These are phyloP conservation scores for Alternaria sp. DNA, from an alignment of 2,329 filamentous ascomycete species.

Conservation along the genomic window DNA sequence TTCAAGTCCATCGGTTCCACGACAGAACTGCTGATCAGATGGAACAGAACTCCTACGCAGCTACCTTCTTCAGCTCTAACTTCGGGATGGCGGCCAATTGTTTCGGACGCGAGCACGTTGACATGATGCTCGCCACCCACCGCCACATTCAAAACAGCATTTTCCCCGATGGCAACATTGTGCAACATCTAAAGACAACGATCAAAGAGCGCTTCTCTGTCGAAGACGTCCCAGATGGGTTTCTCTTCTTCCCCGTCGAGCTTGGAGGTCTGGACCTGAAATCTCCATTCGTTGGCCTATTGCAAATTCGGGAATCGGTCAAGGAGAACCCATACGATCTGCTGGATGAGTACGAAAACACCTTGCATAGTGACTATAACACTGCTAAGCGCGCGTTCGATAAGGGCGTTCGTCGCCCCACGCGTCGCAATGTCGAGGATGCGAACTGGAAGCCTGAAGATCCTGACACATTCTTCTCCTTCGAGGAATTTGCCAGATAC, in stretches of 20 bases:
- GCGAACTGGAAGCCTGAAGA: slow-evolving; percentile 22
- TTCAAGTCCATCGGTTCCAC: not conserved
- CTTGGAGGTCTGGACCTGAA: slow-evolving; percentile 61
- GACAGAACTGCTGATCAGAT: slow-evolving; percentile 2
- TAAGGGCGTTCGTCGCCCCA: slow-evolving; percentile 22
- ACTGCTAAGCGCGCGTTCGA: slow-evolving; percentile 42
- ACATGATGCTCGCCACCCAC: slow-evolving; percentile 62
- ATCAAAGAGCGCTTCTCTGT: slow-evolving; percentile 64
- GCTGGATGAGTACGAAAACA: slow-evolving; percentile 54
- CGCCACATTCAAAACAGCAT: slow-evolving; percentile 60
- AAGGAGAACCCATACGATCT: slow-evolving; percentile 50
- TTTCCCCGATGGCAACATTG: slow-evolving; percentile 52
- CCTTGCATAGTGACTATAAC: slow-evolving; percentile 49
- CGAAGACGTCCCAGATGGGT: slow-evolving; percentile 59
- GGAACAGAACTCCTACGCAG: slow-evolving; percentile 63
- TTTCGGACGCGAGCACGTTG: slow-evolving; percentile 62
- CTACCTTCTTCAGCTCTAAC: slow-evolving; percentile 63
- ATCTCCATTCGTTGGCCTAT: slow-evolving; percentile 60
- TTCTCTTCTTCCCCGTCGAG: slow-evolving; percentile 63
- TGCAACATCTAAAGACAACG: slow-evolving; percentile 54
- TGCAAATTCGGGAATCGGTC: slow-evolving; percentile 54
- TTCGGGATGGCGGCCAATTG: slow-evolving; percentile 64
- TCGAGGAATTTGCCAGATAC: slow-evolving; percentile 36
- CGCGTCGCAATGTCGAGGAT: slow-evolving; percentile 13
- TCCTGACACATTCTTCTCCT: slow-evolving; percentile 37